Conservation (phyloP, 345 rosid species). For the Turnera subulata region DNA sequence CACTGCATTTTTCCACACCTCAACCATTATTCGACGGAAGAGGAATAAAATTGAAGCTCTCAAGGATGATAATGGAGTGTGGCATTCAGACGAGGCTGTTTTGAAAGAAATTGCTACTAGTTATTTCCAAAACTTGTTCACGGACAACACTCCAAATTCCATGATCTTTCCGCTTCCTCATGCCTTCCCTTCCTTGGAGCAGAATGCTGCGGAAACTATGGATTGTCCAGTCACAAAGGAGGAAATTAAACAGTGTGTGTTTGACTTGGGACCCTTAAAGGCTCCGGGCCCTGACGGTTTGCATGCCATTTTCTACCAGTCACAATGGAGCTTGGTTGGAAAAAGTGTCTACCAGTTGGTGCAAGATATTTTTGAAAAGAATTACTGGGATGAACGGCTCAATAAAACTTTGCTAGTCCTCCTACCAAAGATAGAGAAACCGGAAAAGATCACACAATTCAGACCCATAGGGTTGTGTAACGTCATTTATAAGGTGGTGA, state of each 20-base stretch:
- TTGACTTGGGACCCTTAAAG: neutral
- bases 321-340: neutral
- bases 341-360: neutral
- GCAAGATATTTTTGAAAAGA: neutral
- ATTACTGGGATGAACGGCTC: neutral
- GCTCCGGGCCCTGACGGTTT: neutral
- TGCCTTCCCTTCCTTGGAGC: no score
- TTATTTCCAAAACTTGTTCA: neutral
- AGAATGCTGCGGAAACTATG: no score
- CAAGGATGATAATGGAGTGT: fast-evolving
- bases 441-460: neutral
- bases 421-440: neutral
- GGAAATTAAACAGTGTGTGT: neutral
- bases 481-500: neutral
- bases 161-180: no score
- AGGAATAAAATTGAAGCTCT: neutral
- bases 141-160: neutral
- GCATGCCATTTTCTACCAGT: neutral
- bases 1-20: neutral
- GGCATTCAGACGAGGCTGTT: neutral
- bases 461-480: neutral
- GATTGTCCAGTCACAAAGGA: no score
- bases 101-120: neutral
- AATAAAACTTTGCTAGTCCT: neutral
- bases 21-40: neutral